Conservation (phyloP, 768 basidiomycete species). For the Tricholoma saponaceum region DNA sequence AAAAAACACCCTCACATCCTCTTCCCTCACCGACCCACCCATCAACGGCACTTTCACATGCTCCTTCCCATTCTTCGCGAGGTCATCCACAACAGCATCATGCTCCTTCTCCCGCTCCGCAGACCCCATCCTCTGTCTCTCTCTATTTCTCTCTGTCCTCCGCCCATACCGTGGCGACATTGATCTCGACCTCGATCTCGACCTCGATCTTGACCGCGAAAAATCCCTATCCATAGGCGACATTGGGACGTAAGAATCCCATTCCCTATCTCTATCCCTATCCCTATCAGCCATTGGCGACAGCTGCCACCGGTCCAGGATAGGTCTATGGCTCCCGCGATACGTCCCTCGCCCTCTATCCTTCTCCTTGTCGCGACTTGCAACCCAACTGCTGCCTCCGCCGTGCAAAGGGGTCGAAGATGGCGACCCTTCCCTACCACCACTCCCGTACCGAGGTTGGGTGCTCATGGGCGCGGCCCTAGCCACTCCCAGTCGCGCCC, state of each 20-base stretch:
- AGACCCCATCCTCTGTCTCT: constrained; percentile 13
- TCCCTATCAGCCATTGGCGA: constrained; percentile 3
- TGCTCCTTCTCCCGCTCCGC: constrained; percentile 33
- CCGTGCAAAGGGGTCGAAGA: constrained; percentile 1
- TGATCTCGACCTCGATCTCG: background rate
- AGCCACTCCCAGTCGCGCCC: background rate
- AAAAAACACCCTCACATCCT: constrained; percentile 67
- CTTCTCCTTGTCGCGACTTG: background rate
- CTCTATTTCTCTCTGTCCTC: constrained; percentile 8
- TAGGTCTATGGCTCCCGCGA: background rate
- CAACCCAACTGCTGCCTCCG: background rate
- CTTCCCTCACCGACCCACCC: constrained; percentile 50
- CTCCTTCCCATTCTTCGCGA: constrained; percentile 62
- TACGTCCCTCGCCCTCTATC: constrained; percentile 2
- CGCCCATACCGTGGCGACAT: background rate
- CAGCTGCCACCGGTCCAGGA: background rate
- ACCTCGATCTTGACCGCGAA: constrained; percentile 17
- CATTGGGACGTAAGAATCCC: constrained; percentile 3
- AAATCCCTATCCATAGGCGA: constrained; percentile 23
- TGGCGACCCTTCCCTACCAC: background rate
- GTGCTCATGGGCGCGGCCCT: constrained; percentile 11
- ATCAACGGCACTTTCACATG: constrained; percentile 56
- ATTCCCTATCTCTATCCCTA: constrained; percentile 5
- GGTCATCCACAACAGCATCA: constrained; percentile 40
- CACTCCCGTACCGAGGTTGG: background rate